Conservation (phyloP, 2,329 filamentous ascomycete species). For the Bretziella fagacearum region DNA sequence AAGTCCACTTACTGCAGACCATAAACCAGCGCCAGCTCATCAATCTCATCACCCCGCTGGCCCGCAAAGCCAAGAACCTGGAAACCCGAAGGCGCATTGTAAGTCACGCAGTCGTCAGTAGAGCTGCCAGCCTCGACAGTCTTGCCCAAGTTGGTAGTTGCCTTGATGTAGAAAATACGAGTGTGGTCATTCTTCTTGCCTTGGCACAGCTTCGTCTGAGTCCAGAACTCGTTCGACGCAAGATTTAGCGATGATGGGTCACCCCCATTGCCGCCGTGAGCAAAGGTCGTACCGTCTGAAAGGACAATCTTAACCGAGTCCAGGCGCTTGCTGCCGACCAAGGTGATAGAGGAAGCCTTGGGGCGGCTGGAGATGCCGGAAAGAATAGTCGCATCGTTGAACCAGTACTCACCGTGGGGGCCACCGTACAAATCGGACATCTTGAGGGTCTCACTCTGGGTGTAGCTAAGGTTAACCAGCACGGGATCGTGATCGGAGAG, state of each 20-base stretch:
- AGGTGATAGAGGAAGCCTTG: slow-evolving; percentile 25
- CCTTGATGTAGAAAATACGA: slow-evolving; percentile 38
- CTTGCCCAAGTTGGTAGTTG: slow-evolving; percentile 33
- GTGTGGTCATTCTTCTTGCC: slow-evolving; percentile 29
- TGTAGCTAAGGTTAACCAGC: slow-evolving; percentile 35
- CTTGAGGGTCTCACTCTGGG: slow-evolving; percentile 23
- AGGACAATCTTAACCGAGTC: slow-evolving; percentile 34
- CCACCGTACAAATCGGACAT: slow-evolving; percentile 33
- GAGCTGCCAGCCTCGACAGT: slow-evolving; percentile 28
- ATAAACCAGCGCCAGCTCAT: slow-evolving; percentile 34
- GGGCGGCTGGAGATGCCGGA: slow-evolving; percentile 20
- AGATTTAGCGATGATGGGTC: slow-evolving; percentile 27
- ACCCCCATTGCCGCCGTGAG: slow-evolving; percentile 39
- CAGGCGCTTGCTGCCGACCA: slow-evolving; percentile 32
- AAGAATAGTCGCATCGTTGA: slow-evolving; percentile 34
- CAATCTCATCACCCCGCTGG: slow-evolving; percentile 36
- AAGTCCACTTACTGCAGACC: slow-evolving; percentile 22
- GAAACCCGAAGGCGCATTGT: slow-evolving; percentile 31
- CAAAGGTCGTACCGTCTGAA: slow-evolving; percentile 29
- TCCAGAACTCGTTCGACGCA: slow-evolving; percentile 31
- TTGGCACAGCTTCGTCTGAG: slow-evolving; percentile 31
- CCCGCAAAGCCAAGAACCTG: slow-evolving; percentile 37
- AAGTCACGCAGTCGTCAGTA: slow-evolving; percentile 31
- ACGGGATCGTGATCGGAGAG: slow-evolving; percentile 51
- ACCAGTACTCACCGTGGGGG: slow-evolving; percentile 32